phyloP scores from a whole-genome alignment of 2,329 filamentous ascomycete species.

The Sporothrix globosa region DNA sequence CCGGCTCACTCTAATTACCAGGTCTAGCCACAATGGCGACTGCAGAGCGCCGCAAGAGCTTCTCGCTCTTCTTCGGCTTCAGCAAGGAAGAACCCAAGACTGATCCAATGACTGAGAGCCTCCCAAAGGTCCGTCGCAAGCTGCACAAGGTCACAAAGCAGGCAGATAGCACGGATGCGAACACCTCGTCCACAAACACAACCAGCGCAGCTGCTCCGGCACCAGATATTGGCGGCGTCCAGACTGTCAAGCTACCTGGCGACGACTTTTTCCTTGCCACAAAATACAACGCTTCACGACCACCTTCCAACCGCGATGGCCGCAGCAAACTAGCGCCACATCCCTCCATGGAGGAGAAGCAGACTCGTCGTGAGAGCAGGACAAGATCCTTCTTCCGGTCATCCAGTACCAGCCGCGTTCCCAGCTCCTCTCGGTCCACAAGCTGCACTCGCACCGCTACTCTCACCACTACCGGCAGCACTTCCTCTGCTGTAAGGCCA shows the following conservation, averaged over 20 bases:
- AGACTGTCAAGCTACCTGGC: slow-evolving; percentile 31
- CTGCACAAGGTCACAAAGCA: slow-evolving; percentile 43
- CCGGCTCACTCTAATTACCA: not conserved
- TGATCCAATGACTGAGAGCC: slow-evolving; percentile 9
- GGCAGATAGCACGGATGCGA: slow-evolving; percentile 21
- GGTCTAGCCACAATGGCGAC: slow-evolving; percentile 30
- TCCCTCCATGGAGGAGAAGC: slow-evolving; percentile 36
- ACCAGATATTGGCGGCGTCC: slow-evolving; percentile 23
- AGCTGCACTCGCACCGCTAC: slow-evolving; percentile 27
- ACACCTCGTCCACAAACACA: not conserved
- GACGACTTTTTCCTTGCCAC: slow-evolving; percentile 31
- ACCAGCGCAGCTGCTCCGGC: not conserved
- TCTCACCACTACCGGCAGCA: not conserved
- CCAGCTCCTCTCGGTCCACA: slow-evolving; percentile 8
- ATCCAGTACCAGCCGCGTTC: slow-evolving; percentile 27
- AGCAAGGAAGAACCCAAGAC: slow-evolving; percentile 34
- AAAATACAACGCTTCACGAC: slow-evolving; percentile 29
- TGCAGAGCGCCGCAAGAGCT: slow-evolving; percentile 35
- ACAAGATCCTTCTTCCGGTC: slow-evolving; percentile 30
- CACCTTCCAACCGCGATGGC: slow-evolving; percentile 29
- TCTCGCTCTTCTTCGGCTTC: slow-evolving; percentile 35
- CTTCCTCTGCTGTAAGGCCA: not conserved
- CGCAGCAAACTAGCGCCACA: slow-evolving; percentile 15
- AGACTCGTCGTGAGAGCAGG: slow-evolving; percentile 33
- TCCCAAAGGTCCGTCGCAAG: slow-evolving; percentile 42